phyloP scores from a whole-genome alignment of 495 filamentous ascomycete species.

The Aspergillus affinis region DNA sequence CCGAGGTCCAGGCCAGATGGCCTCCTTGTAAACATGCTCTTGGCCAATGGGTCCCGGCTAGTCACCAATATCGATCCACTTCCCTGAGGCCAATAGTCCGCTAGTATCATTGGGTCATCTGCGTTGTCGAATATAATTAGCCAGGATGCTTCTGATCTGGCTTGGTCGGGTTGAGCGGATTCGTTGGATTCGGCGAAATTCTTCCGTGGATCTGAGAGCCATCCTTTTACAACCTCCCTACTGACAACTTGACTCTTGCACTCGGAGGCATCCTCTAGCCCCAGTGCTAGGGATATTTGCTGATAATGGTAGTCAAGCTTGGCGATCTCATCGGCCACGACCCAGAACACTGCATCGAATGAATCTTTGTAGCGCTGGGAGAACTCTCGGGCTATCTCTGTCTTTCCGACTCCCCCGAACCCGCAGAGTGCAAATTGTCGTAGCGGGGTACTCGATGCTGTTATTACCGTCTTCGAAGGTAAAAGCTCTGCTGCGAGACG shows the following conservation, averaged over 20 bases:
- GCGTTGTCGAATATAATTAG: slow-evolving; percentile 43
- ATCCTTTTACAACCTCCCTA: slow-evolving; percentile 34
- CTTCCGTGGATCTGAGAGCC: slow-evolving; percentile 31
- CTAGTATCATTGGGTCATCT: slow-evolving; percentile 29
- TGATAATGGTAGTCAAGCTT: slow-evolving; percentile 32
- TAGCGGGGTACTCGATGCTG: slow-evolving; percentile 11
- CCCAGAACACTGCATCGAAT: slow-evolving; percentile 46
- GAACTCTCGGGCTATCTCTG: slow-evolving; percentile 37
- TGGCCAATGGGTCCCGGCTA: slow-evolving; percentile 30
- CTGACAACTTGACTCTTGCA: slow-evolving; percentile 28
- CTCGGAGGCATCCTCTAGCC: slow-evolving; percentile 31
- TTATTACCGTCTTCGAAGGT: slow-evolving; percentile 17
- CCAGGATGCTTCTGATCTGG: slow-evolving; percentile 28
- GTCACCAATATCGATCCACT: slow-evolving; percentile 39
- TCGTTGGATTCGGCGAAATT: slow-evolving; percentile 16
- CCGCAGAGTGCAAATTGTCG: slow-evolving; percentile 34
- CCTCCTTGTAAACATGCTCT: slow-evolving; percentile 13
- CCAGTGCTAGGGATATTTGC: slow-evolving; percentile 30
- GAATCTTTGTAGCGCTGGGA: slow-evolving; percentile 19
- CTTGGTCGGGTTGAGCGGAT: slow-evolving; percentile 3
- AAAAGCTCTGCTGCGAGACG: slow-evolving; percentile 25
- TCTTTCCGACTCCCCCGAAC: slow-evolving; percentile 44
- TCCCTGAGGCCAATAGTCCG: slow-evolving; percentile 34
- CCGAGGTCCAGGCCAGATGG: slow-evolving; percentile 16
- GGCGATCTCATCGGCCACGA: slow-evolving; percentile 32